Conservation (phyloP, 495 filamentous ascomycete genomes). For the Penicillium canescens region DNA sequence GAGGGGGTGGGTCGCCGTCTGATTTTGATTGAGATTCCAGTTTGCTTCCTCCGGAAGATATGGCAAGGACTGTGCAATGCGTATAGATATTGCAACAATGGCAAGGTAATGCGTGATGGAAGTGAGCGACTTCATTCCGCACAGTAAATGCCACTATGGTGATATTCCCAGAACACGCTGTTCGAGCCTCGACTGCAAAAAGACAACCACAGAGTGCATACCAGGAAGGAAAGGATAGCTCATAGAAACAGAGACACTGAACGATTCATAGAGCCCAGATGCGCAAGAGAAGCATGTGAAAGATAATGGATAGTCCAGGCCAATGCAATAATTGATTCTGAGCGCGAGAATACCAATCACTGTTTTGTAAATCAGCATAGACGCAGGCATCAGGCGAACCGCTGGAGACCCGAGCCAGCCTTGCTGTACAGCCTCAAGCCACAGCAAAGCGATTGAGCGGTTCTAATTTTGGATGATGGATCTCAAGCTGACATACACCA, state of each 20-base stretch:
- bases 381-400: constrained; percentile 9
- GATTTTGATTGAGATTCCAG: constrained; percentile 39
- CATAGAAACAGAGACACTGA: constrained; percentile 5
- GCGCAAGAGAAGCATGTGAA: constrained; percentile 6
- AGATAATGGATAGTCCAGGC: constrained; percentile 10
- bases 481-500: background rate
- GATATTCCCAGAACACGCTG: constrained; percentile 11
- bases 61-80: constrained; percentile 12
- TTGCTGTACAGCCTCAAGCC: constrained; percentile 13
- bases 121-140: constrained; percentile 11
- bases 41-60: constrained; percentile 29
- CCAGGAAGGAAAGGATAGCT: constrained; percentile 5
- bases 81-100: constrained; percentile 15
- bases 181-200: constrained; percentile 11
- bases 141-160: constrained; percentile 14
- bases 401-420: constrained; percentile 4
- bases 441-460: constrained; percentile 2
- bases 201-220: constrained; percentile 6
- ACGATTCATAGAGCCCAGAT: constrained; percentile 5
- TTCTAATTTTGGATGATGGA: constrained; percentile 8
- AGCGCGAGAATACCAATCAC: constrained; percentile 5
- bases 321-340: constrained; percentile 7
- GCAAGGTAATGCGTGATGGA: constrained; percentile 10
- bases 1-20: constrained; percentile 21
- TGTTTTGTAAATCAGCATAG: constrained; percentile 11